Evolutionary conservation across 2,329 filamentous ascomycete species (phyloP), one percentile per base, ranked within the genome.

Genomic region (Huntiella abstrusa): DNA sequence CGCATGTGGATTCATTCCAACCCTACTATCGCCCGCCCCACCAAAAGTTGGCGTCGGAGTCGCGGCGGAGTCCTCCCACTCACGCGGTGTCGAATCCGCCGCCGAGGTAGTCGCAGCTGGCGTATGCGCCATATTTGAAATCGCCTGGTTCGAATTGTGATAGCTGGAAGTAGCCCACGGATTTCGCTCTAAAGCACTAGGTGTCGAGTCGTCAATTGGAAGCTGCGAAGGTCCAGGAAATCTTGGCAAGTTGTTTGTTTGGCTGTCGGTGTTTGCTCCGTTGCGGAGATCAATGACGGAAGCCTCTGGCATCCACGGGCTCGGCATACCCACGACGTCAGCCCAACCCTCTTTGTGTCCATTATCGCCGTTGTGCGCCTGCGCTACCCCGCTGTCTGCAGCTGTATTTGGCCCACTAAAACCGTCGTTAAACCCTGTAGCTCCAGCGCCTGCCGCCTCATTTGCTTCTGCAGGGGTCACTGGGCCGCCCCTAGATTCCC

Each of bases 161-260:
- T 28, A 28, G 6, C 22, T 45, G 5, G 43, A 37, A 11, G 38
- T 40, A n/a, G 48, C 44, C 48, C 48, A 49, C 11, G 48, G 48
- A 12, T 49, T 49, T 12, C 43, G 46, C 38, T 37, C 41, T 13
- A 49, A 17, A 36, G 7, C 36, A 6, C 44, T 43, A 32, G 44
- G 48, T 11, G 48, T 49, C 5, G 40, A 44, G 13, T 43, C 10
- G 44, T 49, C 48, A 28, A 42, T 35, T 6, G 44, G 44, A 5
- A 49, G 44, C 33, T 49, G 48, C 13, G 48, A 49, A 7, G 48
- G 48, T 10, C 48, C 48, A 33, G 48, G 48, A 22, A 49, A 38
- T 19, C 34, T 40, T 15, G 35, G 48, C 11, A 49, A 28, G 22
- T 28, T 28, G 22, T 28, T 28, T 28, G 22, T 28, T 28, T 28